These are phyloP conservation scores for Puccinia brachypodii DNA, from an alignment of 1,284 basidiomycete species.

Conservation along the genomic window DNA sequence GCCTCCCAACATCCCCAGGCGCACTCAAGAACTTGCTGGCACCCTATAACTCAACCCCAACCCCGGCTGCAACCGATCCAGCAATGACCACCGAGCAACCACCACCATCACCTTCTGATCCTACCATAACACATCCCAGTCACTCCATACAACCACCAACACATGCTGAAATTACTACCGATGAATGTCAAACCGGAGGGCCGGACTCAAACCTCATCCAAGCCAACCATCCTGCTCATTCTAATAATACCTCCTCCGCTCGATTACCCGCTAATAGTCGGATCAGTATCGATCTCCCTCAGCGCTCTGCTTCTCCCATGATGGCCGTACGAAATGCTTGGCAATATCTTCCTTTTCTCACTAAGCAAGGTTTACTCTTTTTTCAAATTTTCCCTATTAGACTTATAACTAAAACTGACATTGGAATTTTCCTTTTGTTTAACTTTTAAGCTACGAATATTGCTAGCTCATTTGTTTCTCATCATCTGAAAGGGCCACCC, in stretches of 20 bases:
- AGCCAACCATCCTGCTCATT: background rate
- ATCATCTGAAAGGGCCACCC: constrained; percentile 65
- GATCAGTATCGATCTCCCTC: background rate
- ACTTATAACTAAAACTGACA: background rate
- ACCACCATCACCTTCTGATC: background rate
- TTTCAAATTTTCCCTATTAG: background rate
- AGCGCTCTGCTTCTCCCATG: constrained; percentile 41
- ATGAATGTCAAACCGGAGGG: background rate
- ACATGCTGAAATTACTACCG: background rate
- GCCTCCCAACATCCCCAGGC: background rate
- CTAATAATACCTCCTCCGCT: background rate
- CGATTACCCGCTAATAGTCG: background rate
- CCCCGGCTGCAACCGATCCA: background rate
- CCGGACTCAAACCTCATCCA: background rate
- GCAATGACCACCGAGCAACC: background rate
- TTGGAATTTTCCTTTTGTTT: constrained; percentile 50
- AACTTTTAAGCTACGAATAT: constrained; percentile 46
- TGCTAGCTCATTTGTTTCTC: constrained; percentile 61
- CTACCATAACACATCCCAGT: background rate
- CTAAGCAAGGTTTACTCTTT: constrained; percentile 51
- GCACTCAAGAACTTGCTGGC: constrained; percentile 17
- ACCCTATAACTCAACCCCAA: constrained; percentile 19
- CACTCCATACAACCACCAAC: background rate
- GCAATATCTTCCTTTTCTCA: constrained; percentile 55
- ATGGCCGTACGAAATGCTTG: constrained; percentile 55